phyloP scores from a whole-genome alignment of 2,329 filamentous ascomycete genomes.

The Remersonia thermophila region DNA sequence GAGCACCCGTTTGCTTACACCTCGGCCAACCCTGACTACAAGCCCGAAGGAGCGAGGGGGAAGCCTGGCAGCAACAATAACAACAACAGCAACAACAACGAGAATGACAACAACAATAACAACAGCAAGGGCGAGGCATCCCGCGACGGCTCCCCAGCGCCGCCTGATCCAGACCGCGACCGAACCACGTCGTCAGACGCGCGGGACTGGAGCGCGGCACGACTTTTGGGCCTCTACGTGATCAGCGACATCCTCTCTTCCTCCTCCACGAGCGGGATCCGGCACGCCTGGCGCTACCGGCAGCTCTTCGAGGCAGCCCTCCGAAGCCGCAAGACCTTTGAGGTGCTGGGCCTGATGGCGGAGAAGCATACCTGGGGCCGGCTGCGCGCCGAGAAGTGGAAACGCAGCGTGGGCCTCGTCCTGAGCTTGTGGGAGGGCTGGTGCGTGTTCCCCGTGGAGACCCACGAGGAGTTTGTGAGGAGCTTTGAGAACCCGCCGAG shows the following conservation, averaged over 20 bases:
- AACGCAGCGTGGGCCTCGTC: slow-evolving; percentile 58
- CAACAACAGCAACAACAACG: no score
- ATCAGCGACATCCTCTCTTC: slow-evolving; percentile 67
- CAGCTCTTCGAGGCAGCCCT: slow-evolving; percentile 67
- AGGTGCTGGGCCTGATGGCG: slow-evolving; percentile 60
- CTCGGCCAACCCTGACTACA: slow-evolving; percentile 50
- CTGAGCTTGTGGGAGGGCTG: slow-evolving; percentile 60
- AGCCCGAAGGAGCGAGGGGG: slow-evolving; percentile 19
- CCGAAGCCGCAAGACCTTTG: slow-evolving; percentile 56
- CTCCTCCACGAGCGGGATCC: slow-evolving; percentile 61
- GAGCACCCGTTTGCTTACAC: slow-evolving; percentile 63
- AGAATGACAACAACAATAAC: no score
- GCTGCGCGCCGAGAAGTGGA: slow-evolving; percentile 74
- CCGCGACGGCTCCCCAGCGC: slow-evolving; percentile 24
- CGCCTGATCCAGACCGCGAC: slow-evolving; percentile 23
- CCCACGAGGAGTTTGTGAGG: slow-evolving; percentile 56
- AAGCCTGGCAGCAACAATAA: no score
- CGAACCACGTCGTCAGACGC: slow-evolving; percentile 4
- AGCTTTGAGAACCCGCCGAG: slow-evolving; percentile 60
- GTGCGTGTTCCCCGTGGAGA: slow-evolving; percentile 62
- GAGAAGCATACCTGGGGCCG: slow-evolving; percentile 67
- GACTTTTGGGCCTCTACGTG: slow-evolving; percentile 70
- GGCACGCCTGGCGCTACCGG: slow-evolving; percentile 78
- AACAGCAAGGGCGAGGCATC: slow-evolving; percentile 26
- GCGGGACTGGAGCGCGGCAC: slow-evolving; percentile 56